Base-by-base conservation (phyloP, 495 filamentous ascomycete genomes). In the Aspergillus incahuasiensis region DNA sequence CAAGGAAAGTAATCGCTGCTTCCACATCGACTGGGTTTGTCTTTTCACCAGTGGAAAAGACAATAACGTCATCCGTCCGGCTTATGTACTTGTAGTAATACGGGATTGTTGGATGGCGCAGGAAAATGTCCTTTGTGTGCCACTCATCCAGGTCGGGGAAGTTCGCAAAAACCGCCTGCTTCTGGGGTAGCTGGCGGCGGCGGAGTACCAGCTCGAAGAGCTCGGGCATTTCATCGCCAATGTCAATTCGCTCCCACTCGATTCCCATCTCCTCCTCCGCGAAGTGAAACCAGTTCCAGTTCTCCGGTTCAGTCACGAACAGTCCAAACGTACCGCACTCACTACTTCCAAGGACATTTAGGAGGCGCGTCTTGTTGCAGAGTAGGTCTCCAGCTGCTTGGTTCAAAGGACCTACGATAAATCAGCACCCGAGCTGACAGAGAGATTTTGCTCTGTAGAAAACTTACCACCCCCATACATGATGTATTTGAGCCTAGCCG, bases 11-110 rank as follows among this genome's bases (percentile, higher is more conserved):
- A 16, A 87, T 52, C 3, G 59, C 66, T 7, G 63, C 56, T 57
- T 87, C 83, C 18, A 84, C 71, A 4, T 66, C 65, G 6, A 81
- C 64, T 1, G 82, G 82, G 56, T 85, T 84, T 5, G 83, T 62
- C 63, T 84, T 87, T 66, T 84, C 81, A 19, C 79, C 83, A 58
- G 78, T 84, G 1, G 75, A 79, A 53, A 86, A 76, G 11, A 85
- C 81, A 28, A 86, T 77, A 52, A 85, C 67, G 63, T 83, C 82
- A 57, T 87, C 84, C 13, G 64, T 67, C 7, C 83, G 70, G 6
- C 81, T 78, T 25, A 66, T 58, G 48, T 80, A 82, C 20, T 68
- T 67, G 78, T 76, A 85, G 46, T 75, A 59, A 35, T 76, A 58
- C 0, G 68, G 59, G 40, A 75, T 61, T 0, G 68, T 72, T 2